phyloP scores from a whole-genome alignment of 208 protist genomes.

The Crithidia bombi region DNA sequence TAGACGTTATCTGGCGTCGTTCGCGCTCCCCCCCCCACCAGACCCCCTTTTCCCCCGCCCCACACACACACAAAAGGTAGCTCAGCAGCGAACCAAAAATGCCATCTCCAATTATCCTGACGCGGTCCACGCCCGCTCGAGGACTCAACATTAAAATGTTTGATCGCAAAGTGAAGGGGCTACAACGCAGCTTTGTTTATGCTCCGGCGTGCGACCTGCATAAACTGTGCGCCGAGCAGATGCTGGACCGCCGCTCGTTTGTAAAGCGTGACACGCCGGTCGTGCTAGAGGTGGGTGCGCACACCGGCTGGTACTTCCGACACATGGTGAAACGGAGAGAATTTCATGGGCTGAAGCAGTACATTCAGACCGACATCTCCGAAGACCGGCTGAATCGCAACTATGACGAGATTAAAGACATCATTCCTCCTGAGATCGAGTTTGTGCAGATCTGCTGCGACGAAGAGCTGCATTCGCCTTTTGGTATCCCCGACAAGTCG shows the following conservation, averaged over 20 bases:
- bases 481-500: slow-evolving; percentile 81
- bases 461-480: slow-evolving; percentile 76
- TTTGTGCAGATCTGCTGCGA: slow-evolving; percentile 92
- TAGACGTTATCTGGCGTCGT: no score
- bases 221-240: slow-evolving; percentile 80
- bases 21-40: no score
- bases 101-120: slow-evolving; percentile 77
- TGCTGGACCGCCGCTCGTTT: slow-evolving; percentile 84
- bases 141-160: slow-evolving; percentile 75
- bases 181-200: slow-evolving; percentile 75
- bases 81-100: no score
- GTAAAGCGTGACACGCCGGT: slow-evolving; percentile 86
- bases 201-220: slow-evolving; percentile 81
- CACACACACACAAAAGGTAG: no score
- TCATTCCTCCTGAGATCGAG: slow-evolving; percentile 81
- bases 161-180: slow-evolving; percentile 76
- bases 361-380: slow-evolving; percentile 92
- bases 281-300: slow-evolving; percentile 83
- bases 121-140: slow-evolving; percentile 65
- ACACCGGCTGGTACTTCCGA: slow-evolving; percentile 89
- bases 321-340: slow-evolving; percentile 87
- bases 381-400: slow-evolving; percentile 85
- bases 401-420: slow-evolving; percentile 83
- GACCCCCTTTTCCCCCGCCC: no score
- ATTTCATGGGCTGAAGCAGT: slow-evolving; percentile 85